Evolutionary conservation across 257 asterid genomes (phyloP).

Genomic region (Vinca minor): DNA sequence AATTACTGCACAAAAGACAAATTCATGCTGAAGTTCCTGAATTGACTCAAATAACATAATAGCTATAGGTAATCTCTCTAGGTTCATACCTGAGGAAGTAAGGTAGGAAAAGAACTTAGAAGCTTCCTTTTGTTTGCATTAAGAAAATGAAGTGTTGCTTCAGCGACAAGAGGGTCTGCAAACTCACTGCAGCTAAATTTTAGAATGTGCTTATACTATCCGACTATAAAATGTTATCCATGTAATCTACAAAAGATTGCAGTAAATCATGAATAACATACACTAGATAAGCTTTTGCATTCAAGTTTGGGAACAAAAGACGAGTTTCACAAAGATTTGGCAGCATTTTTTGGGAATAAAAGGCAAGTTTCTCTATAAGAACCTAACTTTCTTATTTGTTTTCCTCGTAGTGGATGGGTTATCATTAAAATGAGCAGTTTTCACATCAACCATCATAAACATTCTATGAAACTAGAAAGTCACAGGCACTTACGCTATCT

Average conservation of each 20-base stretch:
- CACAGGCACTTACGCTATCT: background rate
- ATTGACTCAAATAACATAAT: background rate
- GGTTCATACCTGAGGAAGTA: constrained; percentile 73
- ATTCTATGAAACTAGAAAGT: background rate
- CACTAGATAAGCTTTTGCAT: background rate
- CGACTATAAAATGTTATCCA: background rate
- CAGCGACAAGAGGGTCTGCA: constrained; percentile 89
- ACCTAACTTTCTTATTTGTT: background rate
- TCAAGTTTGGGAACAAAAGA: background rate
- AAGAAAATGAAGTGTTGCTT: constrained; percentile 76
- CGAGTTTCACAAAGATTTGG: background rate
- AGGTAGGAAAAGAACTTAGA: constrained; percentile 54
- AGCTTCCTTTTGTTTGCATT: constrained; percentile 60
- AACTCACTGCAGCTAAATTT: constrained; percentile 73
- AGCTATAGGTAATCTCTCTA: constrained; percentile 12
- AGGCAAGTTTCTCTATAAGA: background rate
- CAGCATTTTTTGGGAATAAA: background rate
- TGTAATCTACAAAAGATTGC: background rate
- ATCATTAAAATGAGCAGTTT: background rate
- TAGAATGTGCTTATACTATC: constrained; percentile 13
- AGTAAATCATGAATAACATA: background rate
- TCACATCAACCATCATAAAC: background rate
- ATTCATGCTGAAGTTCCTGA: background rate
- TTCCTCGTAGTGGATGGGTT: too few relatives aligned
- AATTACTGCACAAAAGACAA: background rate